phyloP scores from a whole-genome alignment of 169 alveolate genomes.

The Plasmodium vinckei region DNA sequence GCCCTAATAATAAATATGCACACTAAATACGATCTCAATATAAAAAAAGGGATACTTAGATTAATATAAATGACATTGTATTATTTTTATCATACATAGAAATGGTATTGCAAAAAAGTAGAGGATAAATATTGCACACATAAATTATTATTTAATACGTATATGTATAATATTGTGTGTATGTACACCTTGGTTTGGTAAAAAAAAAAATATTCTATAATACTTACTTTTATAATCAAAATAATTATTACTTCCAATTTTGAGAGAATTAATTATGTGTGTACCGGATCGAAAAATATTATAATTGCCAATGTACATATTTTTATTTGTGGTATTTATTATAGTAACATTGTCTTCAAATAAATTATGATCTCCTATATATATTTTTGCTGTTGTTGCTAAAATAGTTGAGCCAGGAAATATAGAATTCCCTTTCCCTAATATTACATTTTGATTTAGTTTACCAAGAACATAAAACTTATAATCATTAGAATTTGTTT shows the following conservation, averaged over 20 bases:
- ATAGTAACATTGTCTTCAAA: constrained; percentile 63
- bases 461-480: constrained; percentile 7
- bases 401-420: constrained; percentile 42
- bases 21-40: too few relatives aligned
- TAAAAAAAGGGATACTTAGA: too few relatives aligned
- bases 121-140: too few relatives aligned
- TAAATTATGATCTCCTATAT: constrained; percentile 45
- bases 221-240: constrained; percentile 51
- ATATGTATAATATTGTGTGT: too few relatives aligned
- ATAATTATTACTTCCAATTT: constrained; percentile 44
- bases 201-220: too few relatives aligned
- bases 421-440: constrained; percentile 58
- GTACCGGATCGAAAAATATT: constrained; percentile 70
- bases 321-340: constrained; percentile 30
- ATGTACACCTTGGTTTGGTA: too few relatives aligned
- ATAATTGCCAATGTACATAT: constrained; percentile 63
- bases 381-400: constrained; percentile 10
- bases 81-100: too few relatives aligned
- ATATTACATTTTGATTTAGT: constrained; percentile 12
- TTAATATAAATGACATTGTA: too few relatives aligned
- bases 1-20: neutral
- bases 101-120: too few relatives aligned
- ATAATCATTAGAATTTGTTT: neutral
- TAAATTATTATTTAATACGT: too few relatives aligned
- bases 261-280: constrained; percentile 17